Conservation (phyloP, 208 protist species). For the Novymonas esmeraldas region DNA sequence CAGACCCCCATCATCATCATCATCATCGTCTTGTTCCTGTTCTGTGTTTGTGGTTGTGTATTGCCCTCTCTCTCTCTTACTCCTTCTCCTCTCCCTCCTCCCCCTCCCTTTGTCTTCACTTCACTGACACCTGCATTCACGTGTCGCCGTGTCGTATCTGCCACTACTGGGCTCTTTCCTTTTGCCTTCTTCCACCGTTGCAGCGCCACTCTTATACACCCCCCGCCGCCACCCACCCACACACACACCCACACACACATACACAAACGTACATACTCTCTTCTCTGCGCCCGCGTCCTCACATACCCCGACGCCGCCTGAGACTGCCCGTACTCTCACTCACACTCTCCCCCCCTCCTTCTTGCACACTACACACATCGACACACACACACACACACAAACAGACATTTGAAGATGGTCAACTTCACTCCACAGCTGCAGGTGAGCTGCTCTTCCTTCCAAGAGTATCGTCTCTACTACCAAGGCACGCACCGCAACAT, state of each 20-base stretch:
- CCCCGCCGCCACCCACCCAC: background rate
- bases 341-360: background rate
- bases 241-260: background rate
- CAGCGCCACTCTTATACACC: too few species aligned
- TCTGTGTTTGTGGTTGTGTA: background rate
- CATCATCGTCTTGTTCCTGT: too few species aligned
- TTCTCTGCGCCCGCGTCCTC: background rate
- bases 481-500: conserved; percentile 40
- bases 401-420: conserved; percentile 35
- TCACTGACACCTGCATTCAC: too few species aligned
- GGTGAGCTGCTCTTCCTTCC: conserved; percentile 38
- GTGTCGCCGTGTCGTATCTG: too few species aligned
- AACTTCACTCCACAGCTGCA: conserved; percentile 41
- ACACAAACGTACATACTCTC: background rate
- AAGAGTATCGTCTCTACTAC: conserved; percentile 67
- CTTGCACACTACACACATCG: background rate
- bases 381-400: conserved; percentile 1
- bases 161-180: background rate
- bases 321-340: background rate
- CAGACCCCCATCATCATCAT: too few species aligned
- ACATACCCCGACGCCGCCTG: background rate
- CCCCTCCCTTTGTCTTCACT: background rate
- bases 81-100: background rate
- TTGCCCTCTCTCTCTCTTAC: background rate
- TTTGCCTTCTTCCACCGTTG: background rate